Evolutionary conservation across 148 eudicot genomes (phyloP).

Genomic region (Drosera capensis): DNA sequence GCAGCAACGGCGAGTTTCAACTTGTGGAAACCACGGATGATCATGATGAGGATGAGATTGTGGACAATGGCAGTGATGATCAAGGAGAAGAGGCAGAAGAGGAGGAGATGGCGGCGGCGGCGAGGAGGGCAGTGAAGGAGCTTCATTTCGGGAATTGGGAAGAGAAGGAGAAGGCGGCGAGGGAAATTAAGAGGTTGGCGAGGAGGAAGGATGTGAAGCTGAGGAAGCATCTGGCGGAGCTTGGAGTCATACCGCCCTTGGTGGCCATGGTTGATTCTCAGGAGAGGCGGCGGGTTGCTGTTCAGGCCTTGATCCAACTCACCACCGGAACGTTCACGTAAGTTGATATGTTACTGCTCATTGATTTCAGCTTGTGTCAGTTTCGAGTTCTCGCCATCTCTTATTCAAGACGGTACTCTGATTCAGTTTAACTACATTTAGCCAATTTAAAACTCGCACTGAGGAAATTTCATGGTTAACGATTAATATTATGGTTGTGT

Average conservation of each 20-base stretch:
- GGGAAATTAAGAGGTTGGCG: conserved; percentile 39
- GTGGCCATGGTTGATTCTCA: conserved; percentile 52
- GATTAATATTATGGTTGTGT: too few relatives aligned
- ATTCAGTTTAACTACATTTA: too few relatives aligned
- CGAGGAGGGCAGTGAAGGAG: conserved; percentile 61
- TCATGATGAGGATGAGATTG: not conserved
- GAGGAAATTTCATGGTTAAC: too few relatives aligned
- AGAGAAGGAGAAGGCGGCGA: conserved; percentile 53
- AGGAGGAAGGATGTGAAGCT: conserved; percentile 17
- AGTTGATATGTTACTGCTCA: conserved; percentile 9
- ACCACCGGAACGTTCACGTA: conserved; percentile 57
- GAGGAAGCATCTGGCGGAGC: conserved; percentile 41
- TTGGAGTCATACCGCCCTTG: conserved; percentile 69
- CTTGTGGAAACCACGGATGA: not conserved
- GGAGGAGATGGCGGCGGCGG: conserved; percentile 8
- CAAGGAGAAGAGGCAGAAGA: conserved; percentile 7
- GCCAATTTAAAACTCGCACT: too few relatives aligned
- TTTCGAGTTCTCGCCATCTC: too few relatives aligned
- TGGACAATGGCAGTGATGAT: not conserved
- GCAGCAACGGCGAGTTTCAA: too few relatives aligned
- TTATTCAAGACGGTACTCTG: too few relatives aligned
- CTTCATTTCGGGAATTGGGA: conserved; percentile 68
- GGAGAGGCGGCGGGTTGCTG: conserved; percentile 32
- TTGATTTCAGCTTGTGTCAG: not conserved
- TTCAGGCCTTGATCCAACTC: conserved; percentile 44